Evolutionary conservation across 192 early-diverging fungal species (phyloP), one percentile per base, ranked within the genome.

Genomic region (Allomyces javanicus): DNA sequence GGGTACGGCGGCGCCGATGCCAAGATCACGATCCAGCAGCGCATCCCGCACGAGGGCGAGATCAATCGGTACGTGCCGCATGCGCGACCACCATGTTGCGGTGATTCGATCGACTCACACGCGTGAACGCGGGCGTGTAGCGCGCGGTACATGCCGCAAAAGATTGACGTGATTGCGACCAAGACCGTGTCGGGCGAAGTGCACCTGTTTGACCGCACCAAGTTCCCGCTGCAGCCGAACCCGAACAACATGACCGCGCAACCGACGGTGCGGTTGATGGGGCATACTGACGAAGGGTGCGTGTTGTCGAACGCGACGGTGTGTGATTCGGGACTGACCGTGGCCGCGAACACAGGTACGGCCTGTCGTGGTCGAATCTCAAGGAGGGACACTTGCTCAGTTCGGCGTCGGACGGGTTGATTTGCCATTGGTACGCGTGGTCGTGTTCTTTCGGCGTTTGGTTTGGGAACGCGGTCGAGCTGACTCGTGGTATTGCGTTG

Each of bases 11-110:
- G 84, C 25, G 80, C 86, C 11, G 87, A 91, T 71, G 88, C 83
- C 77, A 87, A 88, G 71, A 90, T 96, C 66, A 89, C 84, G 61
- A 81, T 90, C 26, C 77, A 78, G 65, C 96, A 99, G 77, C 86
- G 86, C 33, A 99, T 99, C 74, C 86, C 87, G 68, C 96, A 99
- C 67, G 93, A 96, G 50, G 93, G 93, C 65, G 96, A 99, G 76
- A 91, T 96, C 64, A 99, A 99, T 78, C 75, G 33, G 33, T 40
- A 9, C 33, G 33, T 4, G 26, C 26, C 26, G 26, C 26, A 27
- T 4, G 26, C 26, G 26, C 26, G 33, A 40, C 33, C 33, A 40
- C 3, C 33, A 40, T 3, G 33, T 40, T 7, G 33, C 33, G 7
- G 7, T 3, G 33, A 26, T 3, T 4, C 26, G 26, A 4, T 26